Percentiles rank a stretch among this genome's conserved stretches.
Conservation (phyloP, 257 asterid species). For the Plantago major region DNA sequence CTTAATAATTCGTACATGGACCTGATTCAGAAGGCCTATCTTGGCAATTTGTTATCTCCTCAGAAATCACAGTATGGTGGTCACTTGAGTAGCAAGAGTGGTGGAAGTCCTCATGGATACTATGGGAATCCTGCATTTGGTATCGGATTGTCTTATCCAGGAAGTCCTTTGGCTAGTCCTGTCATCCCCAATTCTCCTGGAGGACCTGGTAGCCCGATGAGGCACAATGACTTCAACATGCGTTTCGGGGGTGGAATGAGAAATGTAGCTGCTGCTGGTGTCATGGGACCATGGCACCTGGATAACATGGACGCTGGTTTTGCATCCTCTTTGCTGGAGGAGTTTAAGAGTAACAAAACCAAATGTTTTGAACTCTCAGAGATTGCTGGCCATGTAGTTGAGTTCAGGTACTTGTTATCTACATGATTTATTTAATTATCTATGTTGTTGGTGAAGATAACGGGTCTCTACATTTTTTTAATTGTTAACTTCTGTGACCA, state of each 20-base stretch:
- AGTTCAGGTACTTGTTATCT: constrained; percentile 61
- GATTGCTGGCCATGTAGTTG: constrained; percentile 91
- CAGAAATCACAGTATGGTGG: constrained; percentile 71
- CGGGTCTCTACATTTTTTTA: constrained; percentile 6
- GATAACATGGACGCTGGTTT: constrained; percentile 65
- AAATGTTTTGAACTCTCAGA: constrained; percentile 84
- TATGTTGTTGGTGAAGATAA: constrained; percentile 14
- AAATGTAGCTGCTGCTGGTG: constrained; percentile 62
- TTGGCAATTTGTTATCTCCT: constrained; percentile 56
- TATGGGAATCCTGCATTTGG: constrained; percentile 65
- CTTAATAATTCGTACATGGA: constrained; percentile 67
- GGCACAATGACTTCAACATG: constrained; percentile 65
- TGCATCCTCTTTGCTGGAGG: constrained; percentile 76
- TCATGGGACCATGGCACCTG: constrained; percentile 79
- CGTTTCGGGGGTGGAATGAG: constrained; percentile 66
- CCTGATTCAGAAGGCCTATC: constrained; percentile 79
- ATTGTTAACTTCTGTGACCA: constrained; percentile 21
- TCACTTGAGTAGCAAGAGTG: constrained; percentile 43
- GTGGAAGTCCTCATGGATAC: constrained; percentile 68
- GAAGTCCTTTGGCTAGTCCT: constrained; percentile 70
- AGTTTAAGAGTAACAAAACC: constrained; percentile 89
- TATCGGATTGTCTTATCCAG: constrained; percentile 74
- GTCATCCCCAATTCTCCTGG: constrained; percentile 55
- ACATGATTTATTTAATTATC: not conserved
- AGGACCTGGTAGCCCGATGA: constrained; percentile 81